Evolutionary conservation across 2,329 filamentous ascomycete genomes (phyloP).

Genomic region (Phyllosticta citriasiana): DNA sequence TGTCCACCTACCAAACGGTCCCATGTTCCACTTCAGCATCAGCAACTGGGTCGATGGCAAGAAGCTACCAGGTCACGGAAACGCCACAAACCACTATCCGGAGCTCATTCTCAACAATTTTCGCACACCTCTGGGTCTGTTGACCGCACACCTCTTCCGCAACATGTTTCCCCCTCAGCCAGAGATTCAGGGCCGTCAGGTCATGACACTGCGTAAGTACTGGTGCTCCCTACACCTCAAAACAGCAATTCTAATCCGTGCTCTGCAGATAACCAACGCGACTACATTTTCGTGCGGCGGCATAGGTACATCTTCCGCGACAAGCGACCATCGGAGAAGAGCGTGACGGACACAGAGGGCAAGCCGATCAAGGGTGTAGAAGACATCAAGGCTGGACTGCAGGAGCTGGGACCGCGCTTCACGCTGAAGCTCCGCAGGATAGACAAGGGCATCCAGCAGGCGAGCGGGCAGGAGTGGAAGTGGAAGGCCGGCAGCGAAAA

Average conservation of each 20-base stretch:
- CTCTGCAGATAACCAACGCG: slow-evolving; percentile 65
- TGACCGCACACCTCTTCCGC: slow-evolving; percentile 76
- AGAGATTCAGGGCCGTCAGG: slow-evolving; percentile 76
- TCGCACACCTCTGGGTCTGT: slow-evolving; percentile 78
- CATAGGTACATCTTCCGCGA: slow-evolving; percentile 92
- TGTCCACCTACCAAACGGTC: slow-evolving; percentile 72
- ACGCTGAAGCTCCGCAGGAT: slow-evolving; percentile 83
- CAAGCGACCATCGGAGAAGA: slow-evolving; percentile 78
- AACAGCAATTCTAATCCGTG: not conserved
- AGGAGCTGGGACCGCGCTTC: slow-evolving; percentile 78
- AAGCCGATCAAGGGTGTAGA: slow-evolving; percentile 78
- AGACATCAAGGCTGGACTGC: slow-evolving; percentile 73
- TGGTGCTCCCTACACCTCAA: not conserved
- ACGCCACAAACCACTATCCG: slow-evolving; percentile 80
- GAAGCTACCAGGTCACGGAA: slow-evolving; percentile 81
- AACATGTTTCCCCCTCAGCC: slow-evolving; percentile 70
- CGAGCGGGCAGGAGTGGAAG: slow-evolving; percentile 78
- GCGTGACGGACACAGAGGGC: slow-evolving; percentile 70
- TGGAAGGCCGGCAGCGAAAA: slow-evolving; percentile 98
- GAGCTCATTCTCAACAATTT: slow-evolving; percentile 92
- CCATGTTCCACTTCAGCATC: slow-evolving; percentile 87
- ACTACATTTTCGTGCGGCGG: slow-evolving; percentile 87
- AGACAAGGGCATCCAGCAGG: slow-evolving; percentile 76
- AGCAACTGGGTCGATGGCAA: slow-evolving; percentile 85
- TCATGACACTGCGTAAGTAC: slow-evolving; percentile 59